These are phyloP conservation scores for Hanseniaspora lindneri DNA, from an alignment of 805 yeast species.

Conservation along the genomic window DNA sequence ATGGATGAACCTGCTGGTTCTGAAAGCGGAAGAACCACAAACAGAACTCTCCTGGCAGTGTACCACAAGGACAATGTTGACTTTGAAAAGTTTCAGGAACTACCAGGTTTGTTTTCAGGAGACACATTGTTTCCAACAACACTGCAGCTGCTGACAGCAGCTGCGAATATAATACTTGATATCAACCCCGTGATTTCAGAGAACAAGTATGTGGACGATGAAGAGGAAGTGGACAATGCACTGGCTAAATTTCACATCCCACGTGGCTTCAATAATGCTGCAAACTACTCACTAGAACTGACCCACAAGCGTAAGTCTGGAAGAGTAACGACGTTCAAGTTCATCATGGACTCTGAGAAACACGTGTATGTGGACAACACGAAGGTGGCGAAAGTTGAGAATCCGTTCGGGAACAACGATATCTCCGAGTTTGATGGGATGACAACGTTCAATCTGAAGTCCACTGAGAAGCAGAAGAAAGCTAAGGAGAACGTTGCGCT, in stretches of 20 bases:
- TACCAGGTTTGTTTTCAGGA: conserved; percentile 7
- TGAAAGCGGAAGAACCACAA: conserved; percentile 17
- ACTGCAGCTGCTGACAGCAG: conserved; percentile 44
- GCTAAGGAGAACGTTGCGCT: conserved; percentile 79
- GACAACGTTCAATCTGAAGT: conserved; percentile 77
- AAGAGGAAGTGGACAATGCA: conserved; percentile 37
- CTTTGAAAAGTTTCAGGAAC: conserved; percentile 17
- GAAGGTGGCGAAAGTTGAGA: conserved; percentile 24
- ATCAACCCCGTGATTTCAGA: conserved; percentile 35
- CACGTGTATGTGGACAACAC: conserved; percentile 31
- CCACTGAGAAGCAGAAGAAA: conserved; percentile 58
- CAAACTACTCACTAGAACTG: conserved; percentile 32
- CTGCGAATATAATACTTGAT: conserved; percentile 65
- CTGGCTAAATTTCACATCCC: conserved; percentile 37
- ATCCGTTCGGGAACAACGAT: conserved; percentile 19
- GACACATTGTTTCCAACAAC: conserved; percentile 37
- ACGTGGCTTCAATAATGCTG: conserved; percentile 42
- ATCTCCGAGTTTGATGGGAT: conserved; percentile 46
- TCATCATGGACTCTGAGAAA: conserved; percentile 37
- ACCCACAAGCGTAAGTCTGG: conserved; percentile 78
- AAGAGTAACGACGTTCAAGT: conserved; percentile 49
- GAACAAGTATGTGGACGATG: conserved; percentile 29
- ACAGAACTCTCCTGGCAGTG: conserved; percentile 15
- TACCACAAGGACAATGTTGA: conserved; percentile 36
- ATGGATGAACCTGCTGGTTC: neutral